Evolutionary conservation across 2,329 filamentous ascomycete species (phyloP).

Genomic region (Lecanosticta acicola): DNA sequence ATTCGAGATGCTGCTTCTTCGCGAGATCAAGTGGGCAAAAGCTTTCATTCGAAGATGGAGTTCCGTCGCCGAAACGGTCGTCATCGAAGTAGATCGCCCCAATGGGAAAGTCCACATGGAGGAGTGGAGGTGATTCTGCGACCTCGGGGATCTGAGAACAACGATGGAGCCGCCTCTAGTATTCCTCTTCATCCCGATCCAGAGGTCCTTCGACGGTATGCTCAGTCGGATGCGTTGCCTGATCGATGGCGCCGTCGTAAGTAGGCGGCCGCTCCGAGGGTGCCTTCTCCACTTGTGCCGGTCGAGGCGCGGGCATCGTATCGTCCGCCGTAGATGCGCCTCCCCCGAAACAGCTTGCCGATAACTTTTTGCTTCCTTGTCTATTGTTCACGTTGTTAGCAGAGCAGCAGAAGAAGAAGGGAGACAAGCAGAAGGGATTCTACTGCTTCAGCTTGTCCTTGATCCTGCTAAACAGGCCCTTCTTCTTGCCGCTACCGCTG

Average conservation of each 20-base stretch:
- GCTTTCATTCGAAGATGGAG: no score
- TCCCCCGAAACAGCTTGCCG: background rate
- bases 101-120: no score
- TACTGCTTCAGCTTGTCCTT: slow-evolving; percentile 43
- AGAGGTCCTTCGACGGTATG: no score
- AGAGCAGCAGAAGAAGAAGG: background rate
- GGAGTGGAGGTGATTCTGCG: no score
- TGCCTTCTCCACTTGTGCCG: background rate
- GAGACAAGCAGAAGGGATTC: slow-evolving; percentile 2
- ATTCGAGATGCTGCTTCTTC: no score
- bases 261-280: background rate
- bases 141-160: no score
- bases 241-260: background rate
- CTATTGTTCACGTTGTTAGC: background rate
- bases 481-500: slow-evolving; percentile 37
- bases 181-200: no score
- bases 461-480: slow-evolving; percentile 45
- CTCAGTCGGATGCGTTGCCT: no score
- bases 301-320: background rate
- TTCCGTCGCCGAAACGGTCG: no score
- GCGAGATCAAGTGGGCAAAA: no score
- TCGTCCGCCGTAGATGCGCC: background rate
- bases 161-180: no score
- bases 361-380: background rate
- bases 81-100: no score